A percentile compares a stretch with the other conserved stretches of the same genome.
Evolutionary conservation across 176 grass and related monocot species (phyloP).

Genomic region (Hyparrhenia diplandra): DNA sequence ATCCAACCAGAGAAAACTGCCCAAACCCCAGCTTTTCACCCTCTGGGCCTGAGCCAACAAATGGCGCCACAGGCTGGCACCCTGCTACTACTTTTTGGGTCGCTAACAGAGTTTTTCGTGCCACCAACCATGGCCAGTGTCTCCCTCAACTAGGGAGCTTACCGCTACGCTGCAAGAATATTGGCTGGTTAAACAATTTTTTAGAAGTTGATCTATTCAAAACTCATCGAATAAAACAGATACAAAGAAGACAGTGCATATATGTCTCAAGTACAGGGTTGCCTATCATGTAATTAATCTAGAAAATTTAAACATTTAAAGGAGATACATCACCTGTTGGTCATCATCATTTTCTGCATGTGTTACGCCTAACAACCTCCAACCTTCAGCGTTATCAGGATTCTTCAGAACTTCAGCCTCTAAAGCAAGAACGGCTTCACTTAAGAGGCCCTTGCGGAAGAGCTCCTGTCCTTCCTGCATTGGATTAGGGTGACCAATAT

Average conservation of each 20-base stretch:
- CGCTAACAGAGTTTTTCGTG: neutral
- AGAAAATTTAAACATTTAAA: neutral
- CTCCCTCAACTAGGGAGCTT: neutral
- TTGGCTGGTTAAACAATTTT: neutral
- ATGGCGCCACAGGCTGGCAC: neutral
- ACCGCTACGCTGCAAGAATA: neutral
- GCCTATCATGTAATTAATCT: neutral
- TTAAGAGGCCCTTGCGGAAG: constrained; percentile 93
- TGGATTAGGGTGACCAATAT: constrained; percentile 97
- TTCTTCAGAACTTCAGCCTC: constrained; percentile 99
- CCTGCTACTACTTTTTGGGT: neutral
- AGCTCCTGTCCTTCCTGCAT: constrained; percentile 96
- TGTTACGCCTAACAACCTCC: constrained; percentile 93
- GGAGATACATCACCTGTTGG: constrained; percentile 64
- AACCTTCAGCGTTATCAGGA: constrained; percentile 93
- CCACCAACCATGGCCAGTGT: neutral
- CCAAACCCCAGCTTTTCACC: neutral
- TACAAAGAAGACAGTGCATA: constrained; percentile 19
- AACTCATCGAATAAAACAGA: neutral
- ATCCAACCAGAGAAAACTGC: neutral
- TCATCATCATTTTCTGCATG: constrained; percentile 99
- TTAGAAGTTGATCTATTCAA: neutral
- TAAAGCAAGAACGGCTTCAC: constrained; percentile 98
- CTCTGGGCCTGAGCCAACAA: neutral
- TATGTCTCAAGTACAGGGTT: neutral